phyloP scores from a whole-genome alignment of 345 rosid genomes.

The Arabidopsis suecica region DNA sequence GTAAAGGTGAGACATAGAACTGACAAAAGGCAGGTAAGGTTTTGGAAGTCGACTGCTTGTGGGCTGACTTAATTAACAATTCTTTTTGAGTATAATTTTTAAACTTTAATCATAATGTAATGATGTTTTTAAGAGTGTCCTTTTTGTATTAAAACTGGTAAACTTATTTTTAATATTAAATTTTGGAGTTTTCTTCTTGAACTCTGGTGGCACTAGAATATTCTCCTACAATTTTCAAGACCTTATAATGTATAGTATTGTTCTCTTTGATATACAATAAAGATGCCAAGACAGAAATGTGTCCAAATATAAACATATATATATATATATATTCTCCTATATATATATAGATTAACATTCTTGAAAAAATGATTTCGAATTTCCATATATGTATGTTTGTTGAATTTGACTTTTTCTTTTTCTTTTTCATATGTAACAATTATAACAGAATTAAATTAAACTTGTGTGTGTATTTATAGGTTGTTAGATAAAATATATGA shows the following conservation, averaged over 20 bases:
- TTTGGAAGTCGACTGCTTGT: conserved; percentile 80
- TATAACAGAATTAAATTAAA: background rate
- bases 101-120: conserved; percentile 92
- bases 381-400: background rate
- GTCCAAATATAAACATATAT: background rate
- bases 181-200: conserved; percentile 89
- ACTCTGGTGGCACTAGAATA: conserved; percentile 87
- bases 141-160: conserved; percentile 25
- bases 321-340: background rate
- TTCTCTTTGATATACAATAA: conserved; percentile 24
- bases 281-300: conserved; percentile 17
- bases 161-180: conserved; percentile 49
- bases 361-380: conserved; percentile 1
- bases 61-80: conserved; percentile 78
- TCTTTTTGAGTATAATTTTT: conserved; percentile 43
- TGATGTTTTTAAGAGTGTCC: conserved; percentile 54
- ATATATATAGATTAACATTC: background rate
- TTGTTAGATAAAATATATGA: background rate
- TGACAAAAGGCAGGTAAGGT: conserved; percentile 90
- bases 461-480: background rate
- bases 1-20: conserved; percentile 62
- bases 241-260: conserved; percentile 28
- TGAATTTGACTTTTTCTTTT: background rate
- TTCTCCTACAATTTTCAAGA: conserved; percentile 78
- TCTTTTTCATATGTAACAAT: background rate